Base-by-base conservation (phyloP, 495 filamentous ascomycete species). In the Podospora didyma region DNA sequence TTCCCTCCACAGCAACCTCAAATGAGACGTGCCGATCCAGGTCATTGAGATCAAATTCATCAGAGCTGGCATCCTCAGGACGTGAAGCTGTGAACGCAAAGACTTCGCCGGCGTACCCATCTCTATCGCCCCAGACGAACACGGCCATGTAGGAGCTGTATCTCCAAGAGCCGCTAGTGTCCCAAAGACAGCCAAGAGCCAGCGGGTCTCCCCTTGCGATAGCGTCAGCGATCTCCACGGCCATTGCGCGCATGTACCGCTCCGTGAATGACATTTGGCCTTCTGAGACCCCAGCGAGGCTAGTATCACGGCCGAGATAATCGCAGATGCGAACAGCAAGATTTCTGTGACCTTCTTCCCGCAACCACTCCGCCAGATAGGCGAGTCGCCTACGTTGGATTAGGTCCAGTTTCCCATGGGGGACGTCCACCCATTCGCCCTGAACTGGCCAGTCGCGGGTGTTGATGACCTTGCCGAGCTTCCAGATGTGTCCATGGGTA, bases 1-100 rank as follows among this genome's bases (percentile, higher is more conserved):
- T 19, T 51, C 28, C 28, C 31, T 51, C 49, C 19, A 39, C 49
- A n/a, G 22, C 21, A 20, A 52, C 49, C 20, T 52, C 49, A 42
- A 52, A 41, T 10, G 49, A 52, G 16, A 52, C 49, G 35, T 52
- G 49, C 21, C 49, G 49, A 39, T 52, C 49, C 3, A 52, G 31
- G 39, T 52, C 49, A 44, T 26, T 52, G 5, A 17, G 22, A 23
- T 52, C 35, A 52, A n/a, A 24, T 11, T 52, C 34, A 3, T 52
- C 23, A 16, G 49, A 52, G 9, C 49, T 42, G 19, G 21, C 3
- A 41, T 52, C 49, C 19, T 52, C 34, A 11, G 49, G 49, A 24
- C 49, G 34, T 22, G 49, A 52, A 26, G 49, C 49, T 17, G 49
- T 52, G 26, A 52, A 52, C 7, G 20, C 49, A 42, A 42, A 24